Percentiles rank a stretch among this genome's conserved stretches.
Evolutionary conservation across 306 rosid species (phyloP).

Genomic region (Pueraria montana): DNA sequence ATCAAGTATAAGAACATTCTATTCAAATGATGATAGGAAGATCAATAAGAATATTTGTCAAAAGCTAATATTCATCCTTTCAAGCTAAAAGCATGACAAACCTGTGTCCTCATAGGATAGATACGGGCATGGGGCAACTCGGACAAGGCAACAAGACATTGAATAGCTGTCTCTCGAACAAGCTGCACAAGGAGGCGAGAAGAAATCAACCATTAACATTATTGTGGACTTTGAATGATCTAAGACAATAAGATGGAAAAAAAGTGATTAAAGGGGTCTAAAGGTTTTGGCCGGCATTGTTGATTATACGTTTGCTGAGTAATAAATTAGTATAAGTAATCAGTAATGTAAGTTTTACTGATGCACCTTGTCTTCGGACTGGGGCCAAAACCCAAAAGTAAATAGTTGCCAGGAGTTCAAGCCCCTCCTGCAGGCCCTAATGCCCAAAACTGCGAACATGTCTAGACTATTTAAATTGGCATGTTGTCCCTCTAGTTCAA

Average conservation of each 20-base stretch:
- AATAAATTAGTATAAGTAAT: constrained; percentile 14
- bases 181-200: constrained; percentile 61
- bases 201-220: constrained; percentile 40
- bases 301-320: constrained; percentile 3
- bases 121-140: constrained; percentile 82
- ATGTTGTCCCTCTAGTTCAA: neutral
- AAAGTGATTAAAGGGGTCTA: neutral
- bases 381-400: neutral
- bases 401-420: neutral
- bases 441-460: constrained; percentile 15
- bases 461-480: constrained; percentile 25
- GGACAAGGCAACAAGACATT: constrained; percentile 85
- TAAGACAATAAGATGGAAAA: constrained; percentile 2
- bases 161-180: constrained; percentile 93
- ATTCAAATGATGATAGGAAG: neutral
- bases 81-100: constrained; percentile 49
- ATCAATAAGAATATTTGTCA: neutral
- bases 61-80: neutral
- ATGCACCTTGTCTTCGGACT: neutral
- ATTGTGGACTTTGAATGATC: constrained; percentile 24
- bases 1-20: neutral
- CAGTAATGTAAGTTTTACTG: constrained; percentile 4
- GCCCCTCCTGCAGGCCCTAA: neutral
- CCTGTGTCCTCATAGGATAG: constrained; percentile 91
- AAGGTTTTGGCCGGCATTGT: constrained; percentile 20